Percentiles rank a stretch among this genome's conserved stretches.
Conservation (phyloP, 768 basidiomycete species). For the Calocybe cyanea region DNA sequence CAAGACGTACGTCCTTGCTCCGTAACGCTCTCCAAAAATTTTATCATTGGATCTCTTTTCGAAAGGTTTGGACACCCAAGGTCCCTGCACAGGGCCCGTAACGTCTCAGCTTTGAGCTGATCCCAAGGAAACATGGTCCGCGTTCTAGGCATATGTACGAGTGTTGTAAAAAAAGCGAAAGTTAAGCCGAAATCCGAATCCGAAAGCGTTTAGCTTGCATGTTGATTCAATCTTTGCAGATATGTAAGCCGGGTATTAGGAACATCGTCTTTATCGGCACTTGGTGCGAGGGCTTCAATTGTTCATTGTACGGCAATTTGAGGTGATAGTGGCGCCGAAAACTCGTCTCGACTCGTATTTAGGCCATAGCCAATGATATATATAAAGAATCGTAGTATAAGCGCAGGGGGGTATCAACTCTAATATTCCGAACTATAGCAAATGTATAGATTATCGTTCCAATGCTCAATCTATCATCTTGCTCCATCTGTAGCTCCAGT, state of each 20-base stretch:
- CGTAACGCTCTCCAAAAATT: slow-evolving; percentile 8
- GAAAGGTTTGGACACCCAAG: slow-evolving; percentile 5
- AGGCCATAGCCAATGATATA: too few relatives aligned
- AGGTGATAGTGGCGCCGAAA: too few relatives aligned
- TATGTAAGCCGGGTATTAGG: too few relatives aligned
- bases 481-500: neutral
- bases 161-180: neutral
- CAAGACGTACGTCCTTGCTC: slow-evolving; percentile 15
- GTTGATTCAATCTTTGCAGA: too few relatives aligned
- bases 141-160: neutral
- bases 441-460: neutral
- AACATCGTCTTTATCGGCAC: too few relatives aligned
- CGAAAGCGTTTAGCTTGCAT: too few relatives aligned
- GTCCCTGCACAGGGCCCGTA: slow-evolving; percentile 18
- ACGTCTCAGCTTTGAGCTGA: slow-evolving; percentile 18
- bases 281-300: too few relatives aligned
- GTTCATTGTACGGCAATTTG: too few relatives aligned
- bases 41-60: slow-evolving; percentile 13
- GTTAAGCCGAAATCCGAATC: neutral
- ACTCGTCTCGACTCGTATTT: too few relatives aligned
- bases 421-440: too few relatives aligned
- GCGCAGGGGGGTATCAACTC: too few relatives aligned
- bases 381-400: too few relatives aligned
- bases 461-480: slow-evolving; percentile 1
- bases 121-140: slow-evolving; percentile 18